These are phyloP conservation scores for Candida peoriensis DNA, from an alignment of 805 yeast species.

Conservation along the genomic window DNA sequence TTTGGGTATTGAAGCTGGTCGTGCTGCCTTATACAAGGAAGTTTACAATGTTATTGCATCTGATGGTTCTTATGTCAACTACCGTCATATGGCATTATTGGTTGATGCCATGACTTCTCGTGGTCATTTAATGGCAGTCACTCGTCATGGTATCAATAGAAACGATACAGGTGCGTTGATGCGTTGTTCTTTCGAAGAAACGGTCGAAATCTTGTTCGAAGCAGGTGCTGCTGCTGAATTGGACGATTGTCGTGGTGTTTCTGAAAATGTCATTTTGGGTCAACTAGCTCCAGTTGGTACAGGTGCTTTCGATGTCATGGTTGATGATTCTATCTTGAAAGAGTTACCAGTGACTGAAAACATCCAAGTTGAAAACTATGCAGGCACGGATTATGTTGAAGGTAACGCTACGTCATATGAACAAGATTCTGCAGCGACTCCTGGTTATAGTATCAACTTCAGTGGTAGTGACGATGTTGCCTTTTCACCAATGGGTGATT, in stretches of 20 bases:
- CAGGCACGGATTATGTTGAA: slow-evolving; percentile 35
- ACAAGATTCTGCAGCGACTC: slow-evolving; percentile 75
- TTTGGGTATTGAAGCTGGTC: slow-evolving; percentile 97
- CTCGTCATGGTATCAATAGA: slow-evolving; percentile 99
- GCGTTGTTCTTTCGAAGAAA: slow-evolving; percentile 99
- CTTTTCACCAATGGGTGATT: slow-evolving; percentile 88
- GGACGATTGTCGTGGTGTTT: slow-evolving; percentile 98
- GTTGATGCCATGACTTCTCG: slow-evolving; percentile 99
- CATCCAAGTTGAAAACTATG: slow-evolving; percentile 34
- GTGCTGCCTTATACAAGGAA: slow-evolving; percentile 90
- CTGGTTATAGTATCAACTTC: slow-evolving; percentile 54
- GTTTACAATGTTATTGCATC: slow-evolving; percentile 96
- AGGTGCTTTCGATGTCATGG: slow-evolving; percentile 93
- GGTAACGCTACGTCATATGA: slow-evolving; percentile 89
- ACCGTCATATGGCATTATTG: slow-evolving; percentile 95
- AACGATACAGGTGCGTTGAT: slow-evolving; percentile 98
- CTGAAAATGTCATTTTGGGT: slow-evolving; percentile 95
- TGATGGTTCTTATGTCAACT: slow-evolving; percentile 99
- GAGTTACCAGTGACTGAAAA: slow-evolving; percentile 31
- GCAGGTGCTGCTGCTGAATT: slow-evolving; percentile 98
- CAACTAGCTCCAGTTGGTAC: slow-evolving; percentile 99
- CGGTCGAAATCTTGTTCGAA: slow-evolving; percentile 94
- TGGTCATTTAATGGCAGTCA: slow-evolving; percentile 97
- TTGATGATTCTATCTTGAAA: slow-evolving; percentile 83
- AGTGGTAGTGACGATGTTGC: slow-evolving; percentile 69